Base-by-base conservation (phyloP, 495 filamentous ascomycete species). In the Viridothelium virens region DNA sequence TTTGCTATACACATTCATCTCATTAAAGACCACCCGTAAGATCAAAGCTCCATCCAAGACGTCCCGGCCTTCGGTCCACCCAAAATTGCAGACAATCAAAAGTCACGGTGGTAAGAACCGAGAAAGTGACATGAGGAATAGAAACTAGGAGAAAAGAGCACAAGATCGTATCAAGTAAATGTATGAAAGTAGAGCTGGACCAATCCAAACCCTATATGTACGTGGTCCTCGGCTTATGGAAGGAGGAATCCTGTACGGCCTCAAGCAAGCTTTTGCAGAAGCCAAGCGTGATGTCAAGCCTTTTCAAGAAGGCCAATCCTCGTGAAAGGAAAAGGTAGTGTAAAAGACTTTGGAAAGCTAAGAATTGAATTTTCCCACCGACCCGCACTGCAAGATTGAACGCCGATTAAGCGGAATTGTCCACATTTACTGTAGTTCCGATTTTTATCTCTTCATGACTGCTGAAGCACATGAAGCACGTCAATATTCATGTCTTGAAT, bases 1-100 rank as follows among this genome's bases (percentile, higher is more conserved):
- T 59, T n/a, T 14, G 31, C 7, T 59, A 59, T 10, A 31, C 6
- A 36, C 31, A 59, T 59, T 36, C 31, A 36, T 10, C 36, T 36
- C 31, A 36, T 31, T 5, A 34, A 18, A 11, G 7, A 36, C 53
- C 31, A 31, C 53, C 53, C 53, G 31, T 31, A 14, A 33, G 31
- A 59, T 59, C 5, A 59, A 10, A 36, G 11, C 31, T 18, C 53
- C 31, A 7, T 59, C 53, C 18, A 3, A 11, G 53, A 34, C 36
- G 5, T 6, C 31, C 31, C 53, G 6, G 18, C 9, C 53, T 31
- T 6, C 7, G 36, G 7, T 31, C 53, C 53, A 59, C 18, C 7
- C 7, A 59, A 36, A 11, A 59, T 59, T 36, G 53, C 53, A 59
- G 7, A 59, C 7, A 31, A 34, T 59, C 53, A 36, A 59, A 59